Base-by-base conservation (phyloP, 768 basidiomycete species). In the Hypsizygus marmoreus region DNA sequence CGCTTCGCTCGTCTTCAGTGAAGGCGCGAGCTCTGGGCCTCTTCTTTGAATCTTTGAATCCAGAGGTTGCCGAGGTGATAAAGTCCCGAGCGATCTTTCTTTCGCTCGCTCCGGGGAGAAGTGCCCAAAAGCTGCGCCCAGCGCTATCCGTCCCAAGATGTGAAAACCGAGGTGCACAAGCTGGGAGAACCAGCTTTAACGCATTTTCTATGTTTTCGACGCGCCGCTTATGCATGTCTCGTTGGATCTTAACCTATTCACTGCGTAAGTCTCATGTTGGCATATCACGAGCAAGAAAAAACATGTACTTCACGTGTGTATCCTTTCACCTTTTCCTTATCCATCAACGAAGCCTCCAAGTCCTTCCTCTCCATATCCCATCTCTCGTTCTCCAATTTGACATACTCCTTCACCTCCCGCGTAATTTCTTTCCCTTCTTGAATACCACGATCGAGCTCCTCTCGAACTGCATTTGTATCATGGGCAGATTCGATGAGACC, bases 91-190 rank as follows among this genome's bases (percentile, higher is more conserved):
- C 71, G 64, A 74, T 45, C 57, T 86, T 81, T 19, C 77, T 70
- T 59, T 90, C 86, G 11, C 66, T 62, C 35, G 72, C 54, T 14
- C 82, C 76, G 4, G 88, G 83, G 0, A 81, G 78, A 20, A 88
- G 65, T 8, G 76, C 78, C 70, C 82, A 89, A 59, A 88, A 92
- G 14, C 72, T 55, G 14, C 88, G 77, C 9, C 86, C 85, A 6
- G 84, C 85, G 11, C 61, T 49, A 56, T 91, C 90, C 20, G 65
- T 71, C n/a, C 90, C 90, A n/a, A 90, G 68, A 1, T 79, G 70
- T 6, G 66, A 62, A 52, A 82, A 81, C 13, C 90, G 82, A 2
- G 77, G 69, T 2, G 76, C 59, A 51, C 68, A 77, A 6, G 71
- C 68, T 3, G 71, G 67, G 20, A 63, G 57, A 3, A 74, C 65